A percentile compares a stretch with the other conserved stretches of the same genome.
phyloP scores from a whole-genome alignment of 768 basidiomycete species.

The Boletus reticuloceps region DNA sequence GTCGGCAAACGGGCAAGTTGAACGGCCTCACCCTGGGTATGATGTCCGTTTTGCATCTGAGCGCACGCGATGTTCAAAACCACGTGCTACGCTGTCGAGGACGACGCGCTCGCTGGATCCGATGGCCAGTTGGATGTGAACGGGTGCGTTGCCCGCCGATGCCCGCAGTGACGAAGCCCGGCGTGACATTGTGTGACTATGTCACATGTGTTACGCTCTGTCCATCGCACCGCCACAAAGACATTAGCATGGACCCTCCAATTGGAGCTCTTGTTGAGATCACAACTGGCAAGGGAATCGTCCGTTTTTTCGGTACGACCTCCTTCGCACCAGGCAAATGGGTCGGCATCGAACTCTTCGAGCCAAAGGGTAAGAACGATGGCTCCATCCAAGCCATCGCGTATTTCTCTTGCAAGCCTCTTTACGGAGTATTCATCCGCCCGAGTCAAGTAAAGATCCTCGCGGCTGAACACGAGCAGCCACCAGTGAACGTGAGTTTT shows the following conservation, averaged over 20 bases:
- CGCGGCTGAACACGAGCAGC: conserved; percentile 33
- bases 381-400: conserved; percentile 74
- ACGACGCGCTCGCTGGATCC: conserved; percentile 1
- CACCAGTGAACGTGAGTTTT: conserved; percentile 24
- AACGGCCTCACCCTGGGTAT: conserved; percentile 19
- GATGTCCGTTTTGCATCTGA: conserved; percentile 33
- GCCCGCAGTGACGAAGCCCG: conserved; percentile 2
- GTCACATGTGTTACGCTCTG: not conserved
- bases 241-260: conserved; percentile 36
- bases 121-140: not conserved
- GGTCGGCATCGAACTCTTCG: conserved; percentile 89
- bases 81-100: not conserved
- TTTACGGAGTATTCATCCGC: conserved; percentile 86
- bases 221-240: conserved; percentile 15
- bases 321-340: conserved; percentile 88
- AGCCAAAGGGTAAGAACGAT: conserved; percentile 92
- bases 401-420: conserved; percentile 80
- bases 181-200: conserved; percentile 12
- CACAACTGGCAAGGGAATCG: conserved; percentile 75
- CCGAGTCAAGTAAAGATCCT: conserved; percentile 77
- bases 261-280: conserved; percentile 80
- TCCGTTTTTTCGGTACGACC: conserved; percentile 84
- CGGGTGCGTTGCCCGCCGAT: conserved; percentile 5
- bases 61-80: not conserved
- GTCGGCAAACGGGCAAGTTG: not conserved